phyloP scores from a whole-genome alignment of 2,329 filamentous ascomycete genomes.

The Dactylellina haptotyla region DNA sequence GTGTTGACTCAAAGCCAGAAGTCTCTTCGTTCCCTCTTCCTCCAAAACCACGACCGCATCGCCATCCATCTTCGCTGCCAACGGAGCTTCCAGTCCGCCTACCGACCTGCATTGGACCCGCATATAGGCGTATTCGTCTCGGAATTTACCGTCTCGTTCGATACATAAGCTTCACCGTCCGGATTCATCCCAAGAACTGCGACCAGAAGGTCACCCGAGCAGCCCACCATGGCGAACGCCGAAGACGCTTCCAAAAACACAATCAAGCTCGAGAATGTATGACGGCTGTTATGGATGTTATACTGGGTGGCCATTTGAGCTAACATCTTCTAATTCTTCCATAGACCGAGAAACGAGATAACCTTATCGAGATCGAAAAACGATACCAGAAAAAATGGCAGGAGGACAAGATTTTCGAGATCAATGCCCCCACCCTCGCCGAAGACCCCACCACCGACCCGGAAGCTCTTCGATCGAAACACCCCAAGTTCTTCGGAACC shows the following conservation, averaged over 20 bases:
- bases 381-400: slow-evolving; percentile 91
- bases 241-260: slow-evolving; percentile 66
- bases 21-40: slow-evolving; percentile 6
- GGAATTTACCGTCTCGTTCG: background rate
- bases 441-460: slow-evolving; percentile 81
- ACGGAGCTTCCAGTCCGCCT: no score
- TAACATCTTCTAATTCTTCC: slow-evolving; percentile 53
- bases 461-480: slow-evolving; percentile 78
- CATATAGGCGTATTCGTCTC: background rate
- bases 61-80: background rate
- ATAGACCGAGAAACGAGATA: slow-evolving; percentile 86
- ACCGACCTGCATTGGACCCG: background rate
- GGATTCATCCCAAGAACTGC: background rate
- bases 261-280: slow-evolving; percentile 72
- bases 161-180: background rate
- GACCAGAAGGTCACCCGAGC: background rate
- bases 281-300: slow-evolving; percentile 37
- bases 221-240: slow-evolving; percentile 49
- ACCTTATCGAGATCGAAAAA: slow-evolving; percentile 83
- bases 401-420: slow-evolving; percentile 80
- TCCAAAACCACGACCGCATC: background rate
- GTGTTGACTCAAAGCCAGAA: slow-evolving; percentile 31
- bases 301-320: slow-evolving; percentile 57
- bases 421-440: slow-evolving; percentile 79
- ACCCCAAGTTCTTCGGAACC: slow-evolving; percentile 90